Evolutionary conservation across 2,329 filamentous ascomycete genomes (phyloP).

Genomic region (Curvularia eragrostidis): DNA sequence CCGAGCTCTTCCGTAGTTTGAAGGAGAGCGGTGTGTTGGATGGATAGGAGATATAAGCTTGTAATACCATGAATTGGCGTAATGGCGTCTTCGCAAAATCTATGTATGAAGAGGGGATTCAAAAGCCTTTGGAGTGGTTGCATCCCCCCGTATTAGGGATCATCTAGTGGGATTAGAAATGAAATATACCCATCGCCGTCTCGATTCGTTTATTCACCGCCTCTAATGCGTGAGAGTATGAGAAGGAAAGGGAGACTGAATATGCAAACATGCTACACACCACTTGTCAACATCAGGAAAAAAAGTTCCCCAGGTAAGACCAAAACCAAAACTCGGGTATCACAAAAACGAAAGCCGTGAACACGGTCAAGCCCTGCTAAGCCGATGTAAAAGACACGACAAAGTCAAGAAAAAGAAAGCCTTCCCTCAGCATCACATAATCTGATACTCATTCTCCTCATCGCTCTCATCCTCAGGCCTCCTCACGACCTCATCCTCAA

Average conservation of each 20-base stretch:
- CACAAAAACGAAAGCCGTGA: neutral
- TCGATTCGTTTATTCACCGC: neutral
- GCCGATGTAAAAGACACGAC: neutral
- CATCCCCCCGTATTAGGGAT: neutral
- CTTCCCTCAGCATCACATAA: neutral
- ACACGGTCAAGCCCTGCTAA: neutral
- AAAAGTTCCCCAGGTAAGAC: neutral
- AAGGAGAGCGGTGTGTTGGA: constrained; percentile 89
- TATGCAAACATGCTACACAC: neutral
- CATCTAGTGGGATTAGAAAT: constrained; percentile 3
- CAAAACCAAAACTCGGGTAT: neutral
- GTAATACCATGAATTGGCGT: constrained; percentile 22
- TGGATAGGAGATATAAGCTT: constrained; percentile 42
- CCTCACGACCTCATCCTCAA: constrained; percentile 57
- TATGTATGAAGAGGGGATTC: neutral
- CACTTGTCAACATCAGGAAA: neutral
- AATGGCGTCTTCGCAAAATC: constrained; percentile 12
- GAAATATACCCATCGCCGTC: constrained; percentile 14
- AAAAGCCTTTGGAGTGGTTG: constrained; percentile 1
- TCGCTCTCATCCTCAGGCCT: constrained; percentile 21
- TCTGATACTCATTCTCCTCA: constrained; percentile 25
- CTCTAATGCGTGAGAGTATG: neutral
- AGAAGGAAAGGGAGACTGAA: neutral
- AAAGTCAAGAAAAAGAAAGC: too few relatives aligned
- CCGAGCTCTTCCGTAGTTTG: constrained; percentile 86